Base-by-base conservation (phyloP, 805 yeast genomes). In the Yamadazyma tumulicola region DNA sequence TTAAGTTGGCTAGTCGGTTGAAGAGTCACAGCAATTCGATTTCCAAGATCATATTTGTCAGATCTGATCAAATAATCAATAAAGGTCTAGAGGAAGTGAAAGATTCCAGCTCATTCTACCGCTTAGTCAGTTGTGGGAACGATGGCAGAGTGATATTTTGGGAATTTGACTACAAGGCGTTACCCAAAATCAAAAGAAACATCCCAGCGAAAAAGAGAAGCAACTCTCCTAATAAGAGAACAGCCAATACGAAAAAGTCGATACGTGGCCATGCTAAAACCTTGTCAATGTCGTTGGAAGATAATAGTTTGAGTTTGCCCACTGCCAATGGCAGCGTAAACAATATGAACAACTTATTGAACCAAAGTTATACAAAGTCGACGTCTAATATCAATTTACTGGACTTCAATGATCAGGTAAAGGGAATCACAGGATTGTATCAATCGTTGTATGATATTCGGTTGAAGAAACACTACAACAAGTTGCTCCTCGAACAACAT, bases 121-220 rank as follows among this genome's bases (percentile, higher is more conserved):
- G 59, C 35, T 39, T 66, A 26, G 45, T 64, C 3, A 58, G 67
- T 31, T 55, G 64, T 43, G 72, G 71, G 1, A 47, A 43, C 35
- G 72, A 67, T 40, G 69, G 68, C 1, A 59, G 61, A 34, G 51
- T 64, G 5, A 51, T 64, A n/a, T 39, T 64, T 11, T 67, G 72
- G 72, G 72, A 67, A 35, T 64, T 67, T 47, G 69, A 67, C 39
- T 59, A 59, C 39, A 62, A 61, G 37, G 67, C 69, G 4, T 49
- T 67, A 17, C 65, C 69, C 4, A 57, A 59, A 33, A 51, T 62
- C 5, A 64, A 64, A 31, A 48, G 46, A 29, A 26, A 23, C 3
- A 5, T 17, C 3, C 11, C 31, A 10, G 7, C 7, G 17, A 20
- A 21, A 29, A 37, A 20, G 18, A 30, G 28, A 29, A 19, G 12